These are phyloP conservation scores for Fusarium albosuccineum DNA, from an alignment of 2,329 filamentous ascomycete genomes.

Conservation along the genomic window DNA sequence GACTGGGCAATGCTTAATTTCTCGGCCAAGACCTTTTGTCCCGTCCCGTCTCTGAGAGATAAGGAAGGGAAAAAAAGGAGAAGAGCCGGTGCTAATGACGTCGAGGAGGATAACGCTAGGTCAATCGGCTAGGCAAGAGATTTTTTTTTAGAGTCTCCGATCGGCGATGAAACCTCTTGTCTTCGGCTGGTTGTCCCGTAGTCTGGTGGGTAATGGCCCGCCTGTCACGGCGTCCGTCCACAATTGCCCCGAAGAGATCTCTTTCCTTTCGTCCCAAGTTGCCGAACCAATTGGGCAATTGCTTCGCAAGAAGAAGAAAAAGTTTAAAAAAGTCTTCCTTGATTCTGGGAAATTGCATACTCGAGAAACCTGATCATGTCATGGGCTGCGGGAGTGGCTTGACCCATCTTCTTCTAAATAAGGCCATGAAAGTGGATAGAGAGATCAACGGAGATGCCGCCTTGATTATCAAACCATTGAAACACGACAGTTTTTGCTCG, in stretches of 20 bases:
- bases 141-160: not conserved
- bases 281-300: not conserved
- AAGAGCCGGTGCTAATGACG: not conserved
- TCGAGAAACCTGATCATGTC: not conserved
- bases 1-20: constrained; percentile 17
- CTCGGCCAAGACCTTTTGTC: constrained; percentile 1
- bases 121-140: not conserved
- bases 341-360: constrained; percentile 4
- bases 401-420: not conserved
- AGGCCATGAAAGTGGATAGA: not conserved
- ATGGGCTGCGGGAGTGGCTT: constrained; percentile 14
- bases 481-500: not conserved
- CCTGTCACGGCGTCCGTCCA: not conserved
- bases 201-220: too few relatives aligned
- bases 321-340: not conserved
- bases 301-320: not conserved
- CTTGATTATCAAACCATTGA: not conserved
- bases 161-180: not conserved
- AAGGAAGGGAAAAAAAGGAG: not conserved
- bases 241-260: not conserved
- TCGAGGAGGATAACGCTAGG: not conserved
- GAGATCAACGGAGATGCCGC: constrained; percentile 10
- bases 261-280: not conserved
- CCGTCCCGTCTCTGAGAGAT: not conserved
- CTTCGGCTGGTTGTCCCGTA: too few relatives aligned